These are phyloP conservation scores for Brassica napus DNA, from an alignment of 345 rosid genomes.

Conservation along the genomic window Da-Ae NC_063447.1:45523001-45523500, in stretches of 20 bases:
- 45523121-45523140: not conserved
- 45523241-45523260: not conserved
- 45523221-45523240: not conserved
- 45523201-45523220: not conserved
- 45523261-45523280: not conserved
- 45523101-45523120: not conserved
- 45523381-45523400: not conserved
- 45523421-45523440: not conserved
- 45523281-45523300: not conserved
- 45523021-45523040: constrained; percentile 24
- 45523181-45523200: constrained; percentile 3
- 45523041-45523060: constrained; percentile 18
- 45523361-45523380: not conserved
- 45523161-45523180: not conserved
- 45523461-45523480: not conserved
- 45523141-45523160: not conserved
- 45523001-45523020: constrained; percentile 3
- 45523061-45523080: constrained; percentile 18
- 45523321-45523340: not conserved
- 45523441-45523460: not conserved
- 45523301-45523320: not conserved
- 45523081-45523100: not conserved
- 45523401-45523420: not conserved
- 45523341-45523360: not conserved
- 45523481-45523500: not conserved